Evolutionary conservation across 2,329 filamentous ascomycete species (phyloP).

Genomic region (Pseudogymnoascus sp.): DNA sequence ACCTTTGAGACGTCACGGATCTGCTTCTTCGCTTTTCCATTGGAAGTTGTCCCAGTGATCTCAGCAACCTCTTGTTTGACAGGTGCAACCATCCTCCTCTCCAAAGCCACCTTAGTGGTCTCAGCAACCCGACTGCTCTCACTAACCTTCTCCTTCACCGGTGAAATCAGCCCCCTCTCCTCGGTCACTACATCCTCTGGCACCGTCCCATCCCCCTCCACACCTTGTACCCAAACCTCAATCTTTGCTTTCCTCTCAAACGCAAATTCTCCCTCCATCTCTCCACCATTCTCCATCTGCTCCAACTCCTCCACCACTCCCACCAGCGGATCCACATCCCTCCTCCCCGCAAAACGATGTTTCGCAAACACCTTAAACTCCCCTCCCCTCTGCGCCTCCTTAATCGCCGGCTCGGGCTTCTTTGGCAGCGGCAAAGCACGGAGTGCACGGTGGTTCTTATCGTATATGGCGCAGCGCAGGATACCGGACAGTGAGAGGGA

Average conservation of each 20-base stretch:
- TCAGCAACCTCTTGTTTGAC: too few species aligned
- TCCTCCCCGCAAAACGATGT: not conserved
- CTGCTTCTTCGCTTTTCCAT: not conserved
- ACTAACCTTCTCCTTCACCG: not conserved
- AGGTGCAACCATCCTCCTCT: too few species aligned
- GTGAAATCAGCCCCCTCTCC: not conserved
- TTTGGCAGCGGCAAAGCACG: constrained; percentile 11
- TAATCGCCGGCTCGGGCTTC: constrained; percentile 4
- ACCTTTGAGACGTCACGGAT: not conserved
- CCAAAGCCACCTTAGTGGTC: too few species aligned
- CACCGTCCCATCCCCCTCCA: not conserved
- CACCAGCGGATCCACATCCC: not conserved
- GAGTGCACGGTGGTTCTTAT: constrained; percentile 4
- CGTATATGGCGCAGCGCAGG: constrained; percentile 17
- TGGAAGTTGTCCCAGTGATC: not conserved
- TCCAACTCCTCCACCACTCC: not conserved
- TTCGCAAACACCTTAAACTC: not conserved
- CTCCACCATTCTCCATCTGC: not conserved
- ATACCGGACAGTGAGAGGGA: constrained; percentile 14
- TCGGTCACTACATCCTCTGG: not conserved
- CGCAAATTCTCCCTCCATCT: not conserved
- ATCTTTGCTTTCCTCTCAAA: not conserved
- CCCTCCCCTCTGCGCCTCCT: not conserved
- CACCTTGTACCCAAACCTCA: not conserved
- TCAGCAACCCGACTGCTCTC: not conserved